A percentile compares a stretch with the other conserved stretches of the same genome.
Evolutionary conservation across 2,329 filamentous ascomycete species (phyloP).

Genomic region (Lecanosticta acicola): DNA sequence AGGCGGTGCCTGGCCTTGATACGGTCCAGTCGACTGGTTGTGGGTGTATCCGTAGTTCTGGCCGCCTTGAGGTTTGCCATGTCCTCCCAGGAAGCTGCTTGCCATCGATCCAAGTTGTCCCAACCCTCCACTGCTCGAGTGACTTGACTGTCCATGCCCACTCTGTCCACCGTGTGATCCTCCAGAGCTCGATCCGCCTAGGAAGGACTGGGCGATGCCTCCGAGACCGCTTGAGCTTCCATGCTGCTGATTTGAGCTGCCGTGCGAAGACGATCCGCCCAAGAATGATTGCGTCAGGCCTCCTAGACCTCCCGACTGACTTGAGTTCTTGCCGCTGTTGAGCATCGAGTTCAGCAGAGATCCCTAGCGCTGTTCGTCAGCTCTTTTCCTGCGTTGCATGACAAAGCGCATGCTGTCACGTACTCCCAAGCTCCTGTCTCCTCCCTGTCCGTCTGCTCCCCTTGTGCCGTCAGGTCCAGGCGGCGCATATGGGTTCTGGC

Average conservation of each 20-base stretch:
- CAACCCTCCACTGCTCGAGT: slow-evolving; percentile 21
- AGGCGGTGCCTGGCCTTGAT: slow-evolving; percentile 34
- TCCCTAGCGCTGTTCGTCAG: slow-evolving; percentile 20
- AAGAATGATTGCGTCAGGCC: slow-evolving; percentile 31
- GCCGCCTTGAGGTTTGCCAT: slow-evolving; percentile 27
- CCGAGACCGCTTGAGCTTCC: slow-evolving; percentile 21
- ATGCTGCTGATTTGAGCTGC: slow-evolving; percentile 9
- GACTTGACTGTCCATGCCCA: slow-evolving; percentile 17
- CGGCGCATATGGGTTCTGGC: slow-evolving; percentile 31
- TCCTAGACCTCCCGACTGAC: slow-evolving; percentile 22
- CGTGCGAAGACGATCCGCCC: slow-evolving; percentile 25
- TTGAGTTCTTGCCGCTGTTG: slow-evolving; percentile 27
- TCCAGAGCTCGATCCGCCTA: slow-evolving; percentile 21
- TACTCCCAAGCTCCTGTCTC: slow-evolving; percentile 30
- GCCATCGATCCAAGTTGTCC: slow-evolving; percentile 25
- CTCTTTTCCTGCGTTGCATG: neutral
- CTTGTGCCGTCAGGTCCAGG: slow-evolving; percentile 25
- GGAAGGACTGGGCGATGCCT: slow-evolving; percentile 23
- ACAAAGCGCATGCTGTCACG: too few species aligned
- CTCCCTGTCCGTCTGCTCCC: slow-evolving; percentile 25
- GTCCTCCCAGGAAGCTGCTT: slow-evolving; percentile 28
- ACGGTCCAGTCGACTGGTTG: slow-evolving; percentile 29
- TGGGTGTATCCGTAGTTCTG: slow-evolving; percentile 35
- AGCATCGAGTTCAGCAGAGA: slow-evolving; percentile 26
- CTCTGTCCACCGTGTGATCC: slow-evolving; percentile 18